These are phyloP conservation scores for Pholiota microspora DNA, from an alignment of 768 basidiomycete species.

Conservation along the genomic window DNA sequence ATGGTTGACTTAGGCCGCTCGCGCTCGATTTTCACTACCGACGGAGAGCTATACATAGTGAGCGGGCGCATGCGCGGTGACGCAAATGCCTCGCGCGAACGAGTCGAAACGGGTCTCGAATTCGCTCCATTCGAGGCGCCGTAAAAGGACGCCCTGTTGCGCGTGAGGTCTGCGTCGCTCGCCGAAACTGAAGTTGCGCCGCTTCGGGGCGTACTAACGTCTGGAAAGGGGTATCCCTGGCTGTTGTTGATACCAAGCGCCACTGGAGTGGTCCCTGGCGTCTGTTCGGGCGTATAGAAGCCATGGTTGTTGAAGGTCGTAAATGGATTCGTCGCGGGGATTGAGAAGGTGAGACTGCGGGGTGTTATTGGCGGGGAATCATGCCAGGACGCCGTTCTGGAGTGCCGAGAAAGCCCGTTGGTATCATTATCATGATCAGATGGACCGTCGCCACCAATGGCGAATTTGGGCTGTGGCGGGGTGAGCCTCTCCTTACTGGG, in stretches of 20 bases:
- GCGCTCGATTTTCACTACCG: slow-evolving; percentile 35
- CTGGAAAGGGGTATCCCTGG: slow-evolving; percentile 33
- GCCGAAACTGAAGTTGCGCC: slow-evolving; percentile 36
- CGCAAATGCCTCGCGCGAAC: slow-evolving; percentile 54
- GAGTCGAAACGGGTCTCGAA: slow-evolving; percentile 36
- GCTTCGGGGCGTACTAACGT: slow-evolving; percentile 31
- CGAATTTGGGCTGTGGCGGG: slow-evolving; percentile 32
- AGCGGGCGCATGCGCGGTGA: slow-evolving; percentile 57
- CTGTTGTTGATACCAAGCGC: slow-evolving; percentile 17
- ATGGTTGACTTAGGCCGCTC: slow-evolving; percentile 52
- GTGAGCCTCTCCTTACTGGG: slow-evolving; percentile 26
- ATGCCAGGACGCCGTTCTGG: slow-evolving; percentile 30
- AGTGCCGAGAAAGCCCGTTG: slow-evolving; percentile 27
- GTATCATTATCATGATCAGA: slow-evolving; percentile 29
- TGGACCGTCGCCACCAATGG: slow-evolving; percentile 20
- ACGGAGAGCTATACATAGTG: slow-evolving; percentile 48
- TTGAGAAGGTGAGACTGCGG: slow-evolving; percentile 33
- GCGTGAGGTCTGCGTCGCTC: slow-evolving; percentile 43
- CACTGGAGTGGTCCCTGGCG: slow-evolving; percentile 24
- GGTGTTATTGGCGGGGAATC: slow-evolving; percentile 43
- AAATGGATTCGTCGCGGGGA: slow-evolving; percentile 46
- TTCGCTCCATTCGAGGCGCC: slow-evolving; percentile 31
- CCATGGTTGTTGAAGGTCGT: slow-evolving; percentile 42
- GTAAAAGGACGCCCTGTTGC: slow-evolving; percentile 35
- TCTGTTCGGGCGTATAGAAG: slow-evolving; percentile 35